Conservation (phyloP, 2,329 filamentous ascomycete species). For the Cladosporium sp. region DNA sequence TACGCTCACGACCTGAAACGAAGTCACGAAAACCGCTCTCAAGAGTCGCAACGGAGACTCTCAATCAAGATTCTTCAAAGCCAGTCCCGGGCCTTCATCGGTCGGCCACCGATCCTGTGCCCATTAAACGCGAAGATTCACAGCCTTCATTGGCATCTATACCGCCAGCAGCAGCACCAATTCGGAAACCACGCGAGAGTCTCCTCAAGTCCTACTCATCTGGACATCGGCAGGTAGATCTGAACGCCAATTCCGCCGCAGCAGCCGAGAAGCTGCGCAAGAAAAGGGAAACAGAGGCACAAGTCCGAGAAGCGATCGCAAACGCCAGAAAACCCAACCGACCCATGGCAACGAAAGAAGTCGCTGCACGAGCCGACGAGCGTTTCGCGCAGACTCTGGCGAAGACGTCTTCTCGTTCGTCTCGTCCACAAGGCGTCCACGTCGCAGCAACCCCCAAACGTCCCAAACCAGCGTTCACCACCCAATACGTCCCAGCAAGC, state of each 20-base stretch:
- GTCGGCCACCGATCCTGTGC: slow-evolving; percentile 58
- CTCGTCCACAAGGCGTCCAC: background rate
- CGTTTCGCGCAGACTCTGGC: slow-evolving; percentile 36
- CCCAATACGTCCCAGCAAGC: slow-evolving; percentile 3
- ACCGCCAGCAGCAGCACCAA: slow-evolving; percentile 28
- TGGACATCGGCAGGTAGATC: slow-evolving; percentile 49
- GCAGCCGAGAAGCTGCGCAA: slow-evolving; percentile 59
- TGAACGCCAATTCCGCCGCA: slow-evolving; percentile 49
- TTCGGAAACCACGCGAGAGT: slow-evolving; percentile 1
- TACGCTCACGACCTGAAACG: slow-evolving; percentile 35
- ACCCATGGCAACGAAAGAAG: slow-evolving; percentile 61
- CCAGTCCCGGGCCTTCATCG: slow-evolving; percentile 59
- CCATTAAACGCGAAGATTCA: slow-evolving; percentile 61
- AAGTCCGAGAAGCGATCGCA: slow-evolving; percentile 69
- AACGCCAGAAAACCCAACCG: slow-evolving; percentile 73
- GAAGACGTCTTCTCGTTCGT: slow-evolving; percentile 6
- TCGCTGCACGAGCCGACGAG: slow-evolving; percentile 64
- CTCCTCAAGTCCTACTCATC: slow-evolving; percentile 16
- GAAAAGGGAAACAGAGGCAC: slow-evolving; percentile 64
- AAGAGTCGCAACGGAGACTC: slow-evolving; percentile 56
- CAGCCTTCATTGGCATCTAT: slow-evolving; percentile 45
- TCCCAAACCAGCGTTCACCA: background rate
- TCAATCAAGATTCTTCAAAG: slow-evolving; percentile 52
- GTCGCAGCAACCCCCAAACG: slow-evolving; percentile 9
- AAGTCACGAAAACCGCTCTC: slow-evolving; percentile 53